Base-by-base conservation (phyloP, 345 rosid species). In the Lumnitzera racemosa region DNA sequence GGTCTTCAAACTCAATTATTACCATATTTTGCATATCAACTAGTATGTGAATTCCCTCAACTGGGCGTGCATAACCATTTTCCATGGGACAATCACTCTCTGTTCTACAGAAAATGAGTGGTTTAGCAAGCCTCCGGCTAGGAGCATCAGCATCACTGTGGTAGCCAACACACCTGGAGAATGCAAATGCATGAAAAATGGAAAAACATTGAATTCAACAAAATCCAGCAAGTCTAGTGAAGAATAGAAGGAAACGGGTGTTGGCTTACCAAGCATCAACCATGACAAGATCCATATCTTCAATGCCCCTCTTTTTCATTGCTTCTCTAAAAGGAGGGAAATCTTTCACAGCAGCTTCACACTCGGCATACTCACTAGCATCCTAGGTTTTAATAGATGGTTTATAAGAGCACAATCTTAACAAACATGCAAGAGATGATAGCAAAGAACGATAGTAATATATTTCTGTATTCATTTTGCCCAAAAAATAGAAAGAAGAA, bases 51-150 rank as follows among this genome's bases (percentile, higher is more conserved):
- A 90, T 80, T 23, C 94, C 97, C 73, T 90, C 96, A 63, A 90
- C 96, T 68, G 94, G 97, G 51, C 91, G 88, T 55, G 94, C 96
- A 81, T 90, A 90, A 59, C 97, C 97, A 80, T 90, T 90, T 78
- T 90, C 97, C 97, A 90, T 81, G 12, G 96, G 97, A 49, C 83
- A 83, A 71, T 90, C 97, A 71, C 96, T 90, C 79, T 85, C 89
- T 55, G 94, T 90, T 78, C 94, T 84, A 61, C 94, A 90, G 72
- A 88, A 88, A 75, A 90, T 81, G 65, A 90, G 94, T 23, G 97
- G 96, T 65, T 90, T 90, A 12, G 94, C 96, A 58, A 90, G 91
- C 66, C 97, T 79, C 63, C 83, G 80, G 66, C 83, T 84, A 52
- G 94, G 97, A 72, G 88, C 80, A 63, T 90, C 97, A 41, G 88